Base-by-base conservation (phyloP, 371 early-diverging fungal genomes). In the Rhizopus arrhizus region DNA sequence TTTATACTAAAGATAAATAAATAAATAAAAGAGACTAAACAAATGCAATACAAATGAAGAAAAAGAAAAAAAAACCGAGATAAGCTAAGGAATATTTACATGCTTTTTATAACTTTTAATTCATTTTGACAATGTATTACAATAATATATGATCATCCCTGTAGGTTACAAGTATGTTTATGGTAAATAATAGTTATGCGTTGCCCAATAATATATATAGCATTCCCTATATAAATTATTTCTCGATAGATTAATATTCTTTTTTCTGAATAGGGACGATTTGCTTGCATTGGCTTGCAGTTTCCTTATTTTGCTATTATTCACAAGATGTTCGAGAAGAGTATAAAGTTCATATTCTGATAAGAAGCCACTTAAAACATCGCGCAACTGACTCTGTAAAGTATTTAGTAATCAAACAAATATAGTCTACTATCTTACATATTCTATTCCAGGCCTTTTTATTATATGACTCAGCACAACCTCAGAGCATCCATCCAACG, bases 171-270 rank as follows among this genome's bases (percentile, higher is more conserved):
- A 22, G 22, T 22, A 22, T 22, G 22, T 29, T 48, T 48, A 48
- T 48, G 7, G 7, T 5, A 48, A 45, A 45, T 64, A 64, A 28
- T 50, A 58, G 29, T 45, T 34, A 28, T 29, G 29, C 1, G 42
- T 32, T 32, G 56, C 8, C 65, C 67, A 67, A 45, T 67, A 67
- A 51, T 49, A 41, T 15, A 58, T 59, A 10, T 58, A 43, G 32
- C 59, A 45, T 45, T 55, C 43, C 7, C 42, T 59, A 38, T 42
- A 35, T 9, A 58, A 9, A 4, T 15, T 38, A 1, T 53, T 16
- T 28, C 15, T 57, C 8, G 11, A 34, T 15, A 22, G 46, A n/a
- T 32, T 5, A n/a, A 9, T 46, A 0, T n/a, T 29, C 13, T 36
- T 41, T 28, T 45, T 62, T 8, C 38, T 29, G 22, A 67, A 67